Base-by-base conservation (phyloP, 164 flowering plant species). In the Paratinospora sagittata region DNA sequence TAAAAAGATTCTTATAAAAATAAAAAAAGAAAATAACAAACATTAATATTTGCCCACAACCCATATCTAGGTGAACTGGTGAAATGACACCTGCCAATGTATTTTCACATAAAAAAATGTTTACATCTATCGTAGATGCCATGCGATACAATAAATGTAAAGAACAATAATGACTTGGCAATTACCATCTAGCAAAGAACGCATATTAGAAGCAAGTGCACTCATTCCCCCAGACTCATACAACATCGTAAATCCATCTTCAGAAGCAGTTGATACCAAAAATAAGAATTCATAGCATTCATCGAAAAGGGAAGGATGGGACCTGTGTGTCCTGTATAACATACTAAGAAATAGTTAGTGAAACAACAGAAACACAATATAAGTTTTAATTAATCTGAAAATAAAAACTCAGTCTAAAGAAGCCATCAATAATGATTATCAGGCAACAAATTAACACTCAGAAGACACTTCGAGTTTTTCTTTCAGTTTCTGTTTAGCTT, bases 251-350 rank as follows among this genome's bases (percentile, higher is more conserved):
- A 84, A 81, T 70, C 97, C 97, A 68, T 81, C 83, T 64, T 85
- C 87, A 69, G 81, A 83, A 65, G 92, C 79, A 62, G 76, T 73
- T 24, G 87, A 79, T 14, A 88, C 89, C 75, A 89, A 72, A 72
- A 82, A 84, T 34, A 95, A 65, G 81, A 88, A 82, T 73, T 95
- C 99, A 78, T 79, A 92, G 80, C 94, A 90, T 61, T 90, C 96
- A 70, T 84, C 92, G 45, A 76, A 72, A 70, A 84, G 64, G 62
- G 89, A 71, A 19, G 80, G 66, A n/a, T 70, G 82, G 36, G 84
- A 79, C 52, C 97, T 93, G 87, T 68, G 11, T 45, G 45, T 21
- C 37, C 16, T 10, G 61, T 27, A 43, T n/a, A 52, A 37, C 27
- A 55, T 52, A 52, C n/a, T 1, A 11, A 41, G 11, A 41, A n/a